Percentiles rank a stretch among this genome's conserved stretches.
phyloP scores from a whole-genome alignment of 2,329 filamentous ascomycete genomes.

The Beauveria pseudobassiana region DNA sequence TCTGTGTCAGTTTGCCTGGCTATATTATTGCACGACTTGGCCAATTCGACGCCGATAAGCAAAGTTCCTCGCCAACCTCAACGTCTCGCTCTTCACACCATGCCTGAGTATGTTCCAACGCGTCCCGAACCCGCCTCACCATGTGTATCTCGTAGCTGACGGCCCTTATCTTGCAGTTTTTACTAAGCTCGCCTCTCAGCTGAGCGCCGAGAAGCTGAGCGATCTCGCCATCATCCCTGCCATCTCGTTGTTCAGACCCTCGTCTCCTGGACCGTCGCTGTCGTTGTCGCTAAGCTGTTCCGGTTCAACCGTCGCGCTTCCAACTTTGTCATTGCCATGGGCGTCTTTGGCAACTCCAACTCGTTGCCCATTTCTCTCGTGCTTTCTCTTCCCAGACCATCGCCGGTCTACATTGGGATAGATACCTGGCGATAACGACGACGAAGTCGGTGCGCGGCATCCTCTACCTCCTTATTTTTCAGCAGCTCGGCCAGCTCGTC shows the following conservation, averaged over 20 bases:
- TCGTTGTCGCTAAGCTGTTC: conserved; percentile 64
- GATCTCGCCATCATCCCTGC: conserved; percentile 92
- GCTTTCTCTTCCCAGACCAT: conserved; percentile 90
- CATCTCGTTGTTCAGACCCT: conserved; percentile 80
- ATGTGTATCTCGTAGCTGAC: not conserved
- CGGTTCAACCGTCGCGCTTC: conserved; percentile 75
- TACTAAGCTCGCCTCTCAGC: conserved; percentile 89
- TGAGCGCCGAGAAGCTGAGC: conserved; percentile 81
- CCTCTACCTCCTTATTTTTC: conserved; percentile 91
- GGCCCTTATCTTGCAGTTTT: conserved; percentile 59
- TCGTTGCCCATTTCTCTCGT: conserved; percentile 95
- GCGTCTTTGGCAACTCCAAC: conserved; percentile 95
- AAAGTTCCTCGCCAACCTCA: conserved; percentile 93
- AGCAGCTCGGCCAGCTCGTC: conserved; percentile 90
- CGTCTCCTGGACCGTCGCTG: conserved; percentile 74
- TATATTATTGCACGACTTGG: conserved; percentile 87
- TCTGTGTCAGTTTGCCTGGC: conserved; percentile 88
- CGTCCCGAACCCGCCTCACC: not conserved
- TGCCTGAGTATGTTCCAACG: conserved; percentile 66
- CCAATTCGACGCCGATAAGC: conserved; percentile 90
- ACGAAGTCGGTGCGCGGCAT: conserved; percentile 94
- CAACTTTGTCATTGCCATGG: conserved; percentile 97
- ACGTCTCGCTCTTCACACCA: conserved; percentile 92
- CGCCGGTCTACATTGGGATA: conserved; percentile 87
- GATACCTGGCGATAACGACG: conserved; percentile 81